Evolutionary conservation across 2,329 filamentous ascomycete genomes (phyloP).

Genomic region (Cryphonectria radicalis): DNA sequence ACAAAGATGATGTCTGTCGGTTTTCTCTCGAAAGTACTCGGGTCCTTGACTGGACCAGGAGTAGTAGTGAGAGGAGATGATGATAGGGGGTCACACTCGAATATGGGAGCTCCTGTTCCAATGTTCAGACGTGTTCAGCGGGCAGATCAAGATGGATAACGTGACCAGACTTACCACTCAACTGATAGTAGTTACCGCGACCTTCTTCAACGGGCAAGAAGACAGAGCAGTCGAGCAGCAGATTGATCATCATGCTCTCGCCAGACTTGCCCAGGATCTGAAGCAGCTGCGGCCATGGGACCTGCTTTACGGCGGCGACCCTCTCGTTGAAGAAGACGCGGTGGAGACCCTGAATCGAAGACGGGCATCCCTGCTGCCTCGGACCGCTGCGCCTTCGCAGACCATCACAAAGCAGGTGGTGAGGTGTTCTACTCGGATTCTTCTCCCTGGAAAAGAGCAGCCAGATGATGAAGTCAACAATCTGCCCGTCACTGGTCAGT

Average conservation of each 20-base stretch:
- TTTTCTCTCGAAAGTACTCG: conserved; percentile 33
- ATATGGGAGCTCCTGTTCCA: conserved; percentile 22
- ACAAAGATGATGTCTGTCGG: conserved; percentile 73
- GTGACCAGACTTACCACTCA: conserved; percentile 66
- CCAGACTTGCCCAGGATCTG: conserved; percentile 74
- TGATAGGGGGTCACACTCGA: conserved; percentile 22
- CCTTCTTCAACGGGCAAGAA: conserved; percentile 67
- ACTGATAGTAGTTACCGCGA: conserved; percentile 72
- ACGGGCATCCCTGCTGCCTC: conserved; percentile 32
- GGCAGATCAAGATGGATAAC: not conserved
- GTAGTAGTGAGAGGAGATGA: not conserved
- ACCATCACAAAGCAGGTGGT: conserved; percentile 83
- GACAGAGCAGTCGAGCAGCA: conserved; percentile 78
- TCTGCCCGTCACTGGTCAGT: conserved; percentile 49
- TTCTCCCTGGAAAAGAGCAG: conserved; percentile 68
- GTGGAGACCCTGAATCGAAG: conserved; percentile 66
- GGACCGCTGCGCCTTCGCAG: conserved; percentile 58
- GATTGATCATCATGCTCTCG: conserved; percentile 75
- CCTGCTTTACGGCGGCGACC: conserved; percentile 68
- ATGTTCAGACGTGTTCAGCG: conserved; percentile 28
- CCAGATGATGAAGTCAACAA: conserved; percentile 80
- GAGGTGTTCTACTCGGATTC: conserved; percentile 55
- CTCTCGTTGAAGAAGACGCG: conserved; percentile 70
- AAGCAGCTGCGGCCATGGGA: conserved; percentile 77
- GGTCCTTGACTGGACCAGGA: conserved; percentile 15